These are phyloP conservation scores for Monilinia laxa DNA, from an alignment of 2,329 filamentous ascomycete genomes.

Conservation along the genomic window DNA sequence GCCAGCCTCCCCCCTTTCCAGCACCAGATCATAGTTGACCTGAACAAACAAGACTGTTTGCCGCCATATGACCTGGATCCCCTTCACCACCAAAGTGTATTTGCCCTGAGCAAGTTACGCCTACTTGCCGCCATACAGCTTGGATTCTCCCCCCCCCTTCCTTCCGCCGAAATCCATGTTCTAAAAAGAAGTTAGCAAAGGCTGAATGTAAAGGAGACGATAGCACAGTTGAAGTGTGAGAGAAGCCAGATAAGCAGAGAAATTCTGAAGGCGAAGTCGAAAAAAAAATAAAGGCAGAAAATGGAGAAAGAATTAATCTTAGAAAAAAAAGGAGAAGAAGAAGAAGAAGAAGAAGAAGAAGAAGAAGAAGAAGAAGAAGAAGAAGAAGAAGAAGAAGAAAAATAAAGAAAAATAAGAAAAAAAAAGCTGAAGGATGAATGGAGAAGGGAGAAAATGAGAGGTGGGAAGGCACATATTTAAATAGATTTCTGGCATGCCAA, in stretches of 20 bases:
- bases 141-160: background rate
- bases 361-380: background rate
- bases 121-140: background rate
- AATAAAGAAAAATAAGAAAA: too few relatives aligned
- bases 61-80: background rate
- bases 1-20: background rate
- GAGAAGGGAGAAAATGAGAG: accelerated
- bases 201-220: too few relatives aligned
- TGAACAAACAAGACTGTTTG: background rate
- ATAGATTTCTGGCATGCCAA: background rate
- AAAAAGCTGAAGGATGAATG: background rate
- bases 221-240: too few relatives aligned
- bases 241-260: too few relatives aligned
- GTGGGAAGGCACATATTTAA: background rate
- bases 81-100: background rate
- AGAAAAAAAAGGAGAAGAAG: too few relatives aligned
- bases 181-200: too few relatives aligned
- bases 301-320: too few relatives aligned
- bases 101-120: background rate
- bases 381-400: background rate
- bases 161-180: background rate
- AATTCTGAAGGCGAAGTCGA: too few relatives aligned
- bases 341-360: background rate
- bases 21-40: background rate
- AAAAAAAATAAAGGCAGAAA: background rate